Base-by-base conservation (phyloP, 371 early-diverging fungal species). In the Parasitella parasitica region DNA sequence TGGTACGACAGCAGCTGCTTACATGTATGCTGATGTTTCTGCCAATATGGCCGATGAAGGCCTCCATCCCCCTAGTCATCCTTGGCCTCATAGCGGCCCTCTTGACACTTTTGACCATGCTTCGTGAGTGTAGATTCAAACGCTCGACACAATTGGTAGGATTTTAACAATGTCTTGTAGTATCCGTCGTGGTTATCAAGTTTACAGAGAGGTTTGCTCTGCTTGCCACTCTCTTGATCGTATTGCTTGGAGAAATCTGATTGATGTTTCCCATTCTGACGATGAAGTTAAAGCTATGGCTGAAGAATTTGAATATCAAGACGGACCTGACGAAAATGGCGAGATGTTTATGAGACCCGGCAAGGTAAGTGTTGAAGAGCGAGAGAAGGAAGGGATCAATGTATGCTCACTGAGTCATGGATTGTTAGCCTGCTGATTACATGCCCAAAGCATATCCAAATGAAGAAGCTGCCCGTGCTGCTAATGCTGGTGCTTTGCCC, bases 151-250 rank as follows among this genome's bases (percentile, higher is more conserved):
- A 22, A 9, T 7, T 11, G 20, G 11, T 11, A 22, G 2, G 9
- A 43, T 11, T 43, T 11, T 9, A n/a, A 6, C n/a, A 43, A 18
- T 20, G 2, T 43, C 22, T 7, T 22, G 1, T 27, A 94, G 94
- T 71, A 90, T 97, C 54, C 95, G 97, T 70, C 97, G 97, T 82
- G 98, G 98, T 64, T 98, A 93, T 84, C 98, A 96, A 76, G 98
- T 98, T 28, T 98, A 97, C 87, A 92, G 92, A 82, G 98, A 97
- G 74, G 93, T 98, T 56, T 98, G 98, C 80, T 85, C 98, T 54
- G 92, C 95, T 43, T 98, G 98, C 84, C 98, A 98, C 83, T 96
- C 97, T 30, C 86, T 97, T 66, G 91, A 97, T 55, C 91, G 91
- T 62, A 86, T 97, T 63, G 86, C 93, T 69, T 97, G 89, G 90